A percentile compares a stretch with the other conserved stretches of the same genome.
These are phyloP conservation scores for Melaleuca quinquenervia DNA, from an alignment of 345 rosid species.

Conservation along the genomic window DNA sequence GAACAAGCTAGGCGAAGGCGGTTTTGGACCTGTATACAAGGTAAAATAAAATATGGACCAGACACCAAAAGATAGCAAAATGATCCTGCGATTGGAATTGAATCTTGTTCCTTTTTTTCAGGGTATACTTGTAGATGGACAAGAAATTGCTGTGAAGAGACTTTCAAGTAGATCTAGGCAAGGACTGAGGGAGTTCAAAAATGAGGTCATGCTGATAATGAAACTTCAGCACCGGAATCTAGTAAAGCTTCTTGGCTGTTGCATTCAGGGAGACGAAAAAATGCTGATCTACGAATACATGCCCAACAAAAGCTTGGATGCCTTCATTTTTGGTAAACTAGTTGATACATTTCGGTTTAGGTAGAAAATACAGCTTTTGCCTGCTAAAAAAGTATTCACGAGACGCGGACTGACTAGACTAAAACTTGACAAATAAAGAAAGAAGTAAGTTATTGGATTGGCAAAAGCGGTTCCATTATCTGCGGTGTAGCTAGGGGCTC, in stretches of 20 bases:
- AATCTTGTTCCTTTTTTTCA: neutral
- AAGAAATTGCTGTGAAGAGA: conserved; percentile 13
- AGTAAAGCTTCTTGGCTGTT: neutral
- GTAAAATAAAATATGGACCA: neutral
- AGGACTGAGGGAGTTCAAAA: neutral
- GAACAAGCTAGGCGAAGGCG: conserved; percentile 27
- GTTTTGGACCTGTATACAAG: conserved; percentile 20
- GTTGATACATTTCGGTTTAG: neutral
- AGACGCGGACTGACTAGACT: neutral
- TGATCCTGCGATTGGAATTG: neutral
- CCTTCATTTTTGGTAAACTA: neutral
- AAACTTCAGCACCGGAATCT: neutral
- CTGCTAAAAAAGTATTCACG: neutral
- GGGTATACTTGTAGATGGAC: neutral
- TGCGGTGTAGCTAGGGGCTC: too few relatives aligned
- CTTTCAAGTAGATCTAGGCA: conserved; percentile 4
- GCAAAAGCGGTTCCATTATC: neutral
- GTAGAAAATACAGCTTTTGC: neutral
- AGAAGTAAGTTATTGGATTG: neutral
- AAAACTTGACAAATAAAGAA: neutral
- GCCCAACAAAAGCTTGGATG: neutral
- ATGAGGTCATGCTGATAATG: neutral
- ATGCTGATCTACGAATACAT: neutral
- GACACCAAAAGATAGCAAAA: neutral
- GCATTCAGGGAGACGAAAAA: neutral